Base-by-base conservation (phyloP, 345 rosid genomes). In the Pistacia atlantica region DNA sequence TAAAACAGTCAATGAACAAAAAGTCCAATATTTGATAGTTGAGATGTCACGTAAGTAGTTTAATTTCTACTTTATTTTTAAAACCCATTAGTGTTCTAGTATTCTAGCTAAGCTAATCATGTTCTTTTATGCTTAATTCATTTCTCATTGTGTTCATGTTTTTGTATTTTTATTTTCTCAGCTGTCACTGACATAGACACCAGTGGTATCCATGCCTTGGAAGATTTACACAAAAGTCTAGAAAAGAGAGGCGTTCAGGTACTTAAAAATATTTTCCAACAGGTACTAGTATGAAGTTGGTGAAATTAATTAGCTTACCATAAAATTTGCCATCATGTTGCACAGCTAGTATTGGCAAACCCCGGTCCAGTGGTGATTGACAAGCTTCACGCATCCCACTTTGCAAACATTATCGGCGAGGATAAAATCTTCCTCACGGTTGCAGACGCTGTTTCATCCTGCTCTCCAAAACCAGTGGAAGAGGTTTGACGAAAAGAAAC, bases 141-240 rank as follows among this genome's bases (percentile, higher is more conserved):
- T n/a, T 59, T 42, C 9, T 42, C 46, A 42, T 22, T 0, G 61
- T 37, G 25, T 25, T 25, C 25, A 25, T 25, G 25, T 25, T 25
- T 25, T 25, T 25, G 55, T 58, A 61, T 54, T 59, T 74, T 12
- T 38, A 7, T 33, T 4, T 71, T 42, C 78, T 75, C 86, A 93
- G 95, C 98, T 46, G 94, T 94, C 25, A 94, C 93, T 45, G 98
- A 94, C 81, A 95, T 90, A 7, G 98, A 92, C 82, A 94, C 98
- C 69, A 94, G 97, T 13, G 98, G 98, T 75, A 92, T 92, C 75
- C 95, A 90, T 54, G 92, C 94, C 22, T 75, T 94, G 20, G 94
- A 92, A 84, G 98, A 91, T 67, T 68, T 94, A 57, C 51, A 84
- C 80, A 85, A 82, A 69, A 85, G 92, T 78, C 98, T 94, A 33